Evolutionary conservation across 2,329 filamentous ascomycete species (phyloP).

Genomic region (Exophiala bonariae): DNA sequence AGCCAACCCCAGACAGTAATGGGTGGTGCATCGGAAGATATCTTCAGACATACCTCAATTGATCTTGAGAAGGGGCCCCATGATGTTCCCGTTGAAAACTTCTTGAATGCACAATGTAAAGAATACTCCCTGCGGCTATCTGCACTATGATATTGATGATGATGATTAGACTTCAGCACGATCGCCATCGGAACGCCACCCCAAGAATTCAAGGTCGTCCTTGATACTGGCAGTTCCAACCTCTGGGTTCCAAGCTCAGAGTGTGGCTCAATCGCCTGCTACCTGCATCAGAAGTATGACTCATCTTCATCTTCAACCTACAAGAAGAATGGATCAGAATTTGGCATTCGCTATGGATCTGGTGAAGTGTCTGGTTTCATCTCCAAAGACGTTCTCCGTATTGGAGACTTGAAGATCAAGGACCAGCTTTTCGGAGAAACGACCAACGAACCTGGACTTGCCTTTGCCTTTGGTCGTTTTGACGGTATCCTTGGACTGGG

Average conservation of each 20-base stretch:
- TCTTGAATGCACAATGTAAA: conserved; percentile 97
- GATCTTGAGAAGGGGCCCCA: conserved; percentile 64
- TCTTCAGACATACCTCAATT: conserved; percentile 75
- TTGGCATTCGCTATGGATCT: conserved; percentile 94
- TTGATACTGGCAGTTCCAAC: conserved; percentile 98
- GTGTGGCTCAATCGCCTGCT: conserved; percentile 96
- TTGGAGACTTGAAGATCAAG: conserved; percentile 87
- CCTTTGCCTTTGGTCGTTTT: conserved; percentile 96
- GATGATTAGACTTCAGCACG: conserved; percentile 81
- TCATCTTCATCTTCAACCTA: conserved; percentile 84
- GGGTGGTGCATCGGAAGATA: conserved; percentile 73
- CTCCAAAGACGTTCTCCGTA: conserved; percentile 80
- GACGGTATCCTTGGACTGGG: conserved; percentile 95
- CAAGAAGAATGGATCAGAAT: conserved; percentile 89
- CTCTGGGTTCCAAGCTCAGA: conserved; percentile 92
- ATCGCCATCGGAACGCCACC: conserved; percentile 89
- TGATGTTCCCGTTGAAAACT: conserved; percentile 90
- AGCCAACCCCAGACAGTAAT: conserved; percentile 91
- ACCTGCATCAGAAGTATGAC: conserved; percentile 95
- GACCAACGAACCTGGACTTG: conserved; percentile 90
- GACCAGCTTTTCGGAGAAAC: conserved; percentile 95
- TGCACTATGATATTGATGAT: conserved; percentile 11
- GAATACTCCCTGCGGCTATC: conserved; percentile 43
- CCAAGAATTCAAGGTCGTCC: conserved; percentile 95
- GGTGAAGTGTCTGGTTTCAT: conserved; percentile 92